Evolutionary conservation across 2,329 filamentous ascomycete species (phyloP), one percentile per base, ranked within the genome.

Genomic region (Xylaria hypoxylon): DNA sequence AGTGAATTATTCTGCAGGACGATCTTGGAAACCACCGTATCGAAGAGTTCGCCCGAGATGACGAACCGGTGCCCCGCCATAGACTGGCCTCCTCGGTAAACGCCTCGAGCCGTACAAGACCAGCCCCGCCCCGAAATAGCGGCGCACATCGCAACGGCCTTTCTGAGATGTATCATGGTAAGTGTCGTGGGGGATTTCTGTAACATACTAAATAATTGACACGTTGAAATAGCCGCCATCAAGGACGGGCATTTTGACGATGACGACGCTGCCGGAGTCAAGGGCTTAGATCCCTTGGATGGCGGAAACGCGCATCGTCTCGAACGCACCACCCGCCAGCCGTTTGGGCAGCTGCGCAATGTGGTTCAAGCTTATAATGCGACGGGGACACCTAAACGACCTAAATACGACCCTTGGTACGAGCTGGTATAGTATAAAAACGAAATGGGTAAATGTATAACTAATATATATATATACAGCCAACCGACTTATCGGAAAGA

Each of bases 261-360:
- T 31, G 63, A 68, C 3, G 73, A 73, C 8, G 64, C 64, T n/a
- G 66, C 53, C 8, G 69, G n/a, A 5, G 71, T 71, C 3, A 67
- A 55, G 3, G 53, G 40, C 4, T 59, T 73, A 28, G 70, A 73
- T 51, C 31, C 64, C 1, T 56, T 75, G 26, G 70, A 73, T 13
- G 33, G 47, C 17, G 74, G 74, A 31, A 69, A 75, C 22, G 68
- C 72, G 1, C 73, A 74, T 38, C 74, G 74, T 5, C 5, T 63
- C 15, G 44, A 52, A 17, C 38, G 24, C 35, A 19, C 24, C 24
- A n/a, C 38, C 35, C 19, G 13, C 10, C 35, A 48, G n/a, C 48
- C 31, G 5, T 44, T 22, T 17, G 15, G 45, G 17, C 48, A 51
- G 11, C 11, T n/a, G 2, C 17, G 8, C 8, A 28, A 40, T 17